Conservation (phyloP, 73 alveolate species). For the Breviolum minutum region DNA sequence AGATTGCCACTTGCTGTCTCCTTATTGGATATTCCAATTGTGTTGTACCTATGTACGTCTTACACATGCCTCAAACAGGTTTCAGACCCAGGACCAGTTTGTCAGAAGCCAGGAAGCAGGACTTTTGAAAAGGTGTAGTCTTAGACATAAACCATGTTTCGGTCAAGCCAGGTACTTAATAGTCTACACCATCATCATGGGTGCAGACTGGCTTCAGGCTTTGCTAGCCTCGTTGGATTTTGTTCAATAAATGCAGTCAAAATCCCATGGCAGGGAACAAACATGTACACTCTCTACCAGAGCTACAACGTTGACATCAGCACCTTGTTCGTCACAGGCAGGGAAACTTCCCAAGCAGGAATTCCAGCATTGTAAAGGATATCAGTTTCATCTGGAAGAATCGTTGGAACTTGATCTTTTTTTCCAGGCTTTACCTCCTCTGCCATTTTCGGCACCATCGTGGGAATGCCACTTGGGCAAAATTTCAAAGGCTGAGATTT, state of each 20-base stretch:
- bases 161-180: conserved; percentile 5
- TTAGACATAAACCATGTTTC: too few relatives aligned
- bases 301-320: conserved; percentile 93
- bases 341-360: background rate
- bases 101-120: background rate
- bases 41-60: too few relatives aligned
- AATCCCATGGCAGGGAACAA: conserved; percentile 49
- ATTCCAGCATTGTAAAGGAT: background rate
- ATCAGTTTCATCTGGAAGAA: background rate
- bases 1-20: background rate
- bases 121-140: background rate
- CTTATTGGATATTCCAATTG: too few relatives aligned
- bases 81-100: background rate
- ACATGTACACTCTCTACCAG: conserved; percentile 92
- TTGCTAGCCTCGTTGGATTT: background rate
- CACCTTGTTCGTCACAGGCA: conserved; percentile 78
- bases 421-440: conserved; percentile 81
- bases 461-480: conserved; percentile 51
- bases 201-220: conserved; percentile 94
- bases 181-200: conserved; percentile 93
- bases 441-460: conserved; percentile 72
- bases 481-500: background rate
- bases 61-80: background rate
- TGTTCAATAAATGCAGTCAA: background rate
- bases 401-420: background rate